A percentile compares a stretch with the other conserved stretches of the same genome.
phyloP scores from a whole-genome alignment of 2,329 filamentous ascomycete genomes.

The Microthyrium microscopicum region DNA sequence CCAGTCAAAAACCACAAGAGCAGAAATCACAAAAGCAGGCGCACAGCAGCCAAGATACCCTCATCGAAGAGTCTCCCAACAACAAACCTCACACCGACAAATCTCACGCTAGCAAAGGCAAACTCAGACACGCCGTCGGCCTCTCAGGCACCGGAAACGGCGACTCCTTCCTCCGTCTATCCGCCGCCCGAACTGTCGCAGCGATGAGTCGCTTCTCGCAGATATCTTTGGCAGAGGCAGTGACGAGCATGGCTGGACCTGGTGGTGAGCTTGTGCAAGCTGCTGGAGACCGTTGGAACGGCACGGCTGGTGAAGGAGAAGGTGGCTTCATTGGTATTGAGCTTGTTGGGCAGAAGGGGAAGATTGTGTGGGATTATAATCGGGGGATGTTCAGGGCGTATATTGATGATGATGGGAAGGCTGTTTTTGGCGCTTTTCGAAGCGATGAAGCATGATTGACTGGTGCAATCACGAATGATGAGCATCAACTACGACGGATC shows the following conservation, averaged over 20 bases:
- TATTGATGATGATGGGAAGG: slow-evolving; percentile 43
- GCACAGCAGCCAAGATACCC: not conserved
- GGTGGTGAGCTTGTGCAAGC: slow-evolving; percentile 58
- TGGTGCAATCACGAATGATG: too few relatives aligned
- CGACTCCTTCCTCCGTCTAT: slow-evolving; percentile 64
- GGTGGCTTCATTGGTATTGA: slow-evolving; percentile 79
- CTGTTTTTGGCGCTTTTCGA: slow-evolving; percentile 42
- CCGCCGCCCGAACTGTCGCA: slow-evolving; percentile 54
- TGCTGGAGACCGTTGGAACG: slow-evolving; percentile 53
- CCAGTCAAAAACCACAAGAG: too few relatives aligned
- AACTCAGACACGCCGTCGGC: not conserved
- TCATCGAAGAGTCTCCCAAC: slow-evolving; percentile 1
- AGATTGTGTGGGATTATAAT: slow-evolving; percentile 63
- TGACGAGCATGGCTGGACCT: slow-evolving; percentile 50
- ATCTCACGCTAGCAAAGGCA: slow-evolving; percentile 13
- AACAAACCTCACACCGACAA: slow-evolving; percentile 3
- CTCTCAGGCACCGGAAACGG: slow-evolving; percentile 76
- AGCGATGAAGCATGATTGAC: too few relatives aligned
- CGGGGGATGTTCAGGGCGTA: slow-evolving; percentile 78
- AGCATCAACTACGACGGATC: too few relatives aligned
- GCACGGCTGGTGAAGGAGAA: slow-evolving; percentile 57
- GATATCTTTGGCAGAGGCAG: slow-evolving; percentile 37
- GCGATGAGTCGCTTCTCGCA: slow-evolving; percentile 52
- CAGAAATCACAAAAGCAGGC: too few relatives aligned
- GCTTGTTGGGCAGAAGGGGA: slow-evolving; percentile 31